phyloP scores from a whole-genome alignment of 2,329 filamentous ascomycete genomes.

The Aspergillus vadensis region DNA sequence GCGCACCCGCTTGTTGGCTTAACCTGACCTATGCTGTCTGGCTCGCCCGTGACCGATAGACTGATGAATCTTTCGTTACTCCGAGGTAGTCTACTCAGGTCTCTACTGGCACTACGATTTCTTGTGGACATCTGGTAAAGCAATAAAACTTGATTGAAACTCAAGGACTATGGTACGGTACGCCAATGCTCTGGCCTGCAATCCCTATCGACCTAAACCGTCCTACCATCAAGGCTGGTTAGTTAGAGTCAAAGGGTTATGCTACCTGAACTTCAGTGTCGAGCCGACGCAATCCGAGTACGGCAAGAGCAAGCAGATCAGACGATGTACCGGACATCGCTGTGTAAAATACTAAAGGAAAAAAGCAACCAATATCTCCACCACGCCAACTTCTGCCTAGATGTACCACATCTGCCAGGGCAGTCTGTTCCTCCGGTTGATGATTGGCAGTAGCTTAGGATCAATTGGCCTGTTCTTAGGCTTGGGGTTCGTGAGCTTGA shows the following conservation, averaged over 20 bases:
- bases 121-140: neutral
- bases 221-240: neutral
- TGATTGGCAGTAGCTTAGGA: conserved; percentile 38
- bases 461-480: conserved; percentile 34
- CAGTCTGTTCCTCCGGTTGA: conserved; percentile 30
- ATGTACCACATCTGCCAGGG: conserved; percentile 47
- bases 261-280: neutral
- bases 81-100: neutral
- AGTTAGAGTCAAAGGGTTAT: neutral
- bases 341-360: neutral
- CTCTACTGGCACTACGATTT: neutral
- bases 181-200: neutral
- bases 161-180: neutral
- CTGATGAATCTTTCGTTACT: too few relatives aligned
- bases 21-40: too few relatives aligned
- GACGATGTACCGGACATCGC: neutral
- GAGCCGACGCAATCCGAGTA: neutral
- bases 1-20: too few relatives aligned
- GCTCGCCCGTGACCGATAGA: too few relatives aligned
- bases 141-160: neutral
- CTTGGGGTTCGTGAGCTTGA: conserved; percentile 35
- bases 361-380: neutral
- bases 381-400: conserved; percentile 16
- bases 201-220: neutral
- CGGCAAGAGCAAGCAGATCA: neutral